Evolutionary conservation across 805 yeast species (phyloP).

Genomic region (Spencermartinsiella europaea): DNA sequence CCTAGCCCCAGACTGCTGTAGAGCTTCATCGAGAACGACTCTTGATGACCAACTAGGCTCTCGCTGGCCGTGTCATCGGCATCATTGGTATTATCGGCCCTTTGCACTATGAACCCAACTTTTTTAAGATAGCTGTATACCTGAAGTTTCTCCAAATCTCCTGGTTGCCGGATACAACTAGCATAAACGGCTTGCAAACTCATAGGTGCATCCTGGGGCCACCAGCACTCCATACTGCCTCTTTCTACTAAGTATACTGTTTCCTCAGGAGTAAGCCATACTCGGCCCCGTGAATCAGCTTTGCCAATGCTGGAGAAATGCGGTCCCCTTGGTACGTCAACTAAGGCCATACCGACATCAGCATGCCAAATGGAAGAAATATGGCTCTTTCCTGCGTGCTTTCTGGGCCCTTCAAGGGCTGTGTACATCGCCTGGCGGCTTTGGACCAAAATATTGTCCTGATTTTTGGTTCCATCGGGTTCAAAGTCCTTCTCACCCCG

Average conservation of each 20-base stretch:
- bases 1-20: background rate
- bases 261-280: slow-evolving; percentile 61
- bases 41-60: background rate
- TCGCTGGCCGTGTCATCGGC: background rate
- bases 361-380: slow-evolving; percentile 48
- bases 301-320: slow-evolving; percentile 69
- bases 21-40: background rate
- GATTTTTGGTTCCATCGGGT: slow-evolving; percentile 66
- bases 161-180: slow-evolving; percentile 38
- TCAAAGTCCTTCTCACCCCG: slow-evolving; percentile 84
- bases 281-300: slow-evolving; percentile 43
- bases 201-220: slow-evolving; percentile 37
- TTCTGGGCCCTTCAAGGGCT: slow-evolving; percentile 44
- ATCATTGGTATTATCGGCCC: slow-evolving; percentile 15
- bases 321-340: slow-evolving; percentile 60
- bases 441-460: slow-evolving; percentile 41
- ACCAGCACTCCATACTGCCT: slow-evolving; percentile 49
- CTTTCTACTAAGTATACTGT: slow-evolving; percentile 74
- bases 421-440: slow-evolving; percentile 68
- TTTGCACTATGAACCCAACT: slow-evolving; percentile 64
- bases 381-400: slow-evolving; percentile 40
- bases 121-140: slow-evolving; percentile 73
- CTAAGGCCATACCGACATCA: slow-evolving; percentile 32
- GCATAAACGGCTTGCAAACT: slow-evolving; percentile 63
- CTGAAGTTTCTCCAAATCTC: slow-evolving; percentile 49